Percentiles rank a stretch among this genome's conserved stretches.
phyloP scores from a whole-genome alignment of 345 rosid genomes.

The Rhodamnia rubescens region DNA sequence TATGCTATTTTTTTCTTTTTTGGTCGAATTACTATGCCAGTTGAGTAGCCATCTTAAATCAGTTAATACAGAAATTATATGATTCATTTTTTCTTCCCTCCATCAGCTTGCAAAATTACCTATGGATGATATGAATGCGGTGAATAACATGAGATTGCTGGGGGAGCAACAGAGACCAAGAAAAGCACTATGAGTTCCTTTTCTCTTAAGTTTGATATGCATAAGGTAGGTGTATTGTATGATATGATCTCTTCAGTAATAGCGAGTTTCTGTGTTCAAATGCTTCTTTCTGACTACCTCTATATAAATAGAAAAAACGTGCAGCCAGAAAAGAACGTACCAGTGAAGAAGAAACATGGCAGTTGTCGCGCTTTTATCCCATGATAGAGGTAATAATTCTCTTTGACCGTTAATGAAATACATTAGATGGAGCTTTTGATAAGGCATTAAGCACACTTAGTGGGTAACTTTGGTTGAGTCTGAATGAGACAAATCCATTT shows the following conservation, averaged over 20 bases:
- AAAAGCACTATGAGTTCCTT: slow-evolving; percentile 54
- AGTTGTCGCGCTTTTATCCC: slow-evolving; percentile 88
- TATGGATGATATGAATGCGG: slow-evolving; percentile 81
- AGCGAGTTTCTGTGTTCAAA: neutral
- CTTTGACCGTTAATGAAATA: neutral
- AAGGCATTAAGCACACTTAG: neutral
- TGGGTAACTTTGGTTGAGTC: neutral
- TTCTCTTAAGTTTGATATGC: slow-evolving; percentile 85
- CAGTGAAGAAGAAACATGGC: slow-evolving; percentile 79
- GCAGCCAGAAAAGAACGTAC: slow-evolving; percentile 78
- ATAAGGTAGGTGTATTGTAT: slow-evolving; percentile 44
- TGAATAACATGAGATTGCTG: slow-evolving; percentile 84
- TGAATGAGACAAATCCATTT: neutral
- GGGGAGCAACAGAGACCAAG: slow-evolving; percentile 61
- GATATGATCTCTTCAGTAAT: neutral
- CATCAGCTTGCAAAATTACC: slow-evolving; percentile 76
- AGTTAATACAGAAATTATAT: neutral
- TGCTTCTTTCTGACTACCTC: neutral
- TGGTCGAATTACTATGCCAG: neutral
- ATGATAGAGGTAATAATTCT: slow-evolving; percentile 63
- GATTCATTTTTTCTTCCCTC: neutral
- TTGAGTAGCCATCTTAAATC: neutral
- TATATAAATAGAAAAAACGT: slow-evolving; percentile 63
- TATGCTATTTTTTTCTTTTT: neutral
- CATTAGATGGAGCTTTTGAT: neutral